phyloP scores from a whole-genome alignment of 139 green algal species.

The Micromonas pusilla region DNA sequence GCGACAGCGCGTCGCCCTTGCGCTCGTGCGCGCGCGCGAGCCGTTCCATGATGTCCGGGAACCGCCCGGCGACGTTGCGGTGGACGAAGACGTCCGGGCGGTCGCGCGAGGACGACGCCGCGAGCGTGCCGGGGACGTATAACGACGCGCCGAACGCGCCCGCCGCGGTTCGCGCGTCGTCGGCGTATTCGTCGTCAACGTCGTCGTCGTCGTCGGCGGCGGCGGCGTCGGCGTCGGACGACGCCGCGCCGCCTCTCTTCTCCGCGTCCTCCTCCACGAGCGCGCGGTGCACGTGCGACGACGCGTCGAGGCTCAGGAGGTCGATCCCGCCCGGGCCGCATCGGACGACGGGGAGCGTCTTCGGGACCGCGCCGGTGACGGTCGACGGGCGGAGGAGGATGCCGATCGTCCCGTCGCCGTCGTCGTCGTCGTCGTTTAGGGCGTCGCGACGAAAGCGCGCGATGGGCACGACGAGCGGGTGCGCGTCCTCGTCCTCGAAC shows the following conservation, averaged over 20 bases:
- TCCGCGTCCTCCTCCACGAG: neutral
- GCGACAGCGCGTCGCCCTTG: neutral
- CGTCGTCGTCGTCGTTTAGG: too few relatives aligned
- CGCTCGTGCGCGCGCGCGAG: neutral
- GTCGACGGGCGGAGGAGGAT: neutral
- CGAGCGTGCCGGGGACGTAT: neutral
- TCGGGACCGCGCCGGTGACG: neutral
- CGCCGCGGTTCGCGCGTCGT: neutral
- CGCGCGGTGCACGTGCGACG: neutral
- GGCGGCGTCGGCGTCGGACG: neutral
- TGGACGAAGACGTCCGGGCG: neutral
- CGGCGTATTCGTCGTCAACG: too few relatives aligned
- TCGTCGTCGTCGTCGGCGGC: too few relatives aligned
- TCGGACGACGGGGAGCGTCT: neutral
- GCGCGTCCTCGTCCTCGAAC: neutral
- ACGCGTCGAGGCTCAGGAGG: neutral
- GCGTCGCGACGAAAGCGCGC: neutral
- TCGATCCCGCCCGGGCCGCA: neutral
- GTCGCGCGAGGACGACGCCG: neutral
- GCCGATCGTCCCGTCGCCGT: neutral
- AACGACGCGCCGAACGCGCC: neutral
- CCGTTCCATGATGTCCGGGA: neutral
- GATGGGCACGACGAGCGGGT: slow-evolving; percentile 14
- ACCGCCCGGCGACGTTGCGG: neutral
- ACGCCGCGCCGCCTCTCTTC: neutral